Conservation (phyloP, 2,329 filamentous ascomycete species). For the Karstenula rhodostoma region DNA sequence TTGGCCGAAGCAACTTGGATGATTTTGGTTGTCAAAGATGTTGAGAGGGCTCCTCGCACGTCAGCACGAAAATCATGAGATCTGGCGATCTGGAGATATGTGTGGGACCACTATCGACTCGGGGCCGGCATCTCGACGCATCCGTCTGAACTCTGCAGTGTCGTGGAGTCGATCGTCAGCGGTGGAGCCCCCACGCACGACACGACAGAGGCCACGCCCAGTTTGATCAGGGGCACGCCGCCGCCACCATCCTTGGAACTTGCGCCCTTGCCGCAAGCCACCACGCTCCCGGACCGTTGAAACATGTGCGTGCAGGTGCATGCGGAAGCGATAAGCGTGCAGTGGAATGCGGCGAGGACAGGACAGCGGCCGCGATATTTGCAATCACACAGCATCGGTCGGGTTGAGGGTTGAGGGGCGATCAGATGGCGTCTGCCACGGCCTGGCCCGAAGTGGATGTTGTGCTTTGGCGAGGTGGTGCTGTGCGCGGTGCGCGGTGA, state of each 20-base stretch:
- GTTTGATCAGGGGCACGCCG: constrained; percentile 11
- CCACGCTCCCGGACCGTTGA: constrained; percentile 17
- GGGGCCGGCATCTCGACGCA: constrained; percentile 4
- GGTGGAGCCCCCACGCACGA: constrained; percentile 15
- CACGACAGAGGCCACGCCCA: constrained; percentile 13
- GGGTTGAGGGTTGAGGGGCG: neutral
- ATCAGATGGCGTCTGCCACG: neutral
- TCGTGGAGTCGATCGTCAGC: constrained; percentile 10
- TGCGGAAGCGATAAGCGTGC: neutral
- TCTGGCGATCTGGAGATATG: constrained; percentile 12
- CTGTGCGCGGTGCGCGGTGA: too few relatives aligned
- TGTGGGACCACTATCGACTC: neutral
- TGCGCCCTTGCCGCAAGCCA: constrained; percentile 19
- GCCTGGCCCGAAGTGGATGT: neutral
- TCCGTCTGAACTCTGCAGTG: constrained; percentile 4
- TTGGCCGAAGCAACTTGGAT: neutral
- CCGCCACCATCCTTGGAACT: neutral
- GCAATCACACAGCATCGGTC: neutral
- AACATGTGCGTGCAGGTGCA: constrained; percentile 15
- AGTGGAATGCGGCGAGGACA: neutral
- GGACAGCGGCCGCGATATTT: neutral
- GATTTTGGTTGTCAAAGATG: neutral
- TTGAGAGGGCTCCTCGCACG: neutral
- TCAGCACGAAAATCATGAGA: neutral
- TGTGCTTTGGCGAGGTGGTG: constrained; percentile 2